Base-by-base conservation (phyloP, 352 stramenopile species). In the Phytophthora crassamura region DNA sequence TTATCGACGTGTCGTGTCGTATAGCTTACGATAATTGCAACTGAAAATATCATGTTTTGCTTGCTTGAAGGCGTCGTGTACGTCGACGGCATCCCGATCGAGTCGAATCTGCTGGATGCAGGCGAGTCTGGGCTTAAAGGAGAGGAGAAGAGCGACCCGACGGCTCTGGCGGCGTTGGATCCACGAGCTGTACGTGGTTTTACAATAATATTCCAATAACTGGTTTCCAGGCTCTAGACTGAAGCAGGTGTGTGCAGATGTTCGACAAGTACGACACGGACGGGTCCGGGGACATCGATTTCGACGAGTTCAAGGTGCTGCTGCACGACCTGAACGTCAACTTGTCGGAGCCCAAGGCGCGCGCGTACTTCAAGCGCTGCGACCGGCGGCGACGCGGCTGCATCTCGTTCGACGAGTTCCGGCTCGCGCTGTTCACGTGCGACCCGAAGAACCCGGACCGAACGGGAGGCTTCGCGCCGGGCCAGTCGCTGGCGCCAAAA, bases 261-360 rank as follows among this genome's bases (percentile, higher is more conserved):
- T 94, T 94, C 50, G 77, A 90, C 59, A 92, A 94, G 52, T 94
- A 93, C 64, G 85, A 94, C 62, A 56, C 75, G 9, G 86, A 94
- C 36, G 77, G 78, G 12, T 93, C 84, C 3, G 86, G 84, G 6
- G 84, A 85, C 20, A 93, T 94, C 34, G 84, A 93, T 59, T 72
- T 91, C 30, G 69, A 89, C 4, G 86, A 94, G 69, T 94, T 94
- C 69, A 84, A 81, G 41, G 71, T 91, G 18, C 67, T 94, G 15
- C 67, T 94, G 32, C 49, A 63, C 9, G 84, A 93, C 50, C 63
- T 94, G 16, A 33, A 72, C 7, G 70, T 94, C 40, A 65, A 80
- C 2, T 46, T 94, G 18, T 82, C 82, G 16, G 81, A 90, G 47
- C 79, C 84, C 28, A 94, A 94, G 61, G 72, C 80, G 34, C 70